Percentiles rank a stretch among this genome's conserved stretches.
Evolutionary conservation across 2,329 filamentous ascomycete species (phyloP).

Genomic region (Stemphylium vesicarium): DNA sequence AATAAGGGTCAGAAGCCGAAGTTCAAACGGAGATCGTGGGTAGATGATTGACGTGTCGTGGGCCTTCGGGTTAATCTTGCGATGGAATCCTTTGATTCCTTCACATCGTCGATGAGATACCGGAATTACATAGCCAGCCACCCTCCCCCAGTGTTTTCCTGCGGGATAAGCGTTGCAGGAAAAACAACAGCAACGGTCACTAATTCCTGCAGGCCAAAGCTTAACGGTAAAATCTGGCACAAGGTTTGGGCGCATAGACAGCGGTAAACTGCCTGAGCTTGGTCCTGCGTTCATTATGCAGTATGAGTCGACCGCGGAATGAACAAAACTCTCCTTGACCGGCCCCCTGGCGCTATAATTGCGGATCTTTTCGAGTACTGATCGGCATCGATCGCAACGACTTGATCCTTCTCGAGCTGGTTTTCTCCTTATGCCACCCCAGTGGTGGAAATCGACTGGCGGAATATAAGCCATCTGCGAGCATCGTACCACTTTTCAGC

Average conservation of each 20-base stretch:
- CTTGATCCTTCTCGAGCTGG: slow-evolving; percentile 24
- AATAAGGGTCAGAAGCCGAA: slow-evolving; percentile 22
- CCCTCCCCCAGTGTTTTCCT: neutral
- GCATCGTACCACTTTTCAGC: slow-evolving; percentile 36
- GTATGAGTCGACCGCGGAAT: slow-evolving; percentile 26
- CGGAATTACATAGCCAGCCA: neutral
- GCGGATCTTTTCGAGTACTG: slow-evolving; percentile 29
- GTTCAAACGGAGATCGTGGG: slow-evolving; percentile 24
- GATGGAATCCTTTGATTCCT: slow-evolving; percentile 12
- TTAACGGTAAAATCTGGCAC: neutral
- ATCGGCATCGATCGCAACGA: slow-evolving; percentile 33
- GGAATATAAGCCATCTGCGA: slow-evolving; percentile 32
- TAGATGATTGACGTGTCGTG: slow-evolving; percentile 20
- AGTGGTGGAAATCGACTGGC: slow-evolving; percentile 41
- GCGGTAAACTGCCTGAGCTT: slow-evolving; percentile 20
- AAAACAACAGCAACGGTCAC: slow-evolving; percentile 3
- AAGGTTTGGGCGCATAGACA: slow-evolving; percentile 9
- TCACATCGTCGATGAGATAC: slow-evolving; percentile 12
- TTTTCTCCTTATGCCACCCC: slow-evolving; percentile 15
- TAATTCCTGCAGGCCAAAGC: neutral
- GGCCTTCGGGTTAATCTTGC: slow-evolving; percentile 17
- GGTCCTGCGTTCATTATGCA: slow-evolving; percentile 25
- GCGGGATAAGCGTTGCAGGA: slow-evolving; percentile 4
- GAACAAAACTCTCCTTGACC: slow-evolving; percentile 22
- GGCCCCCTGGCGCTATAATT: slow-evolving; percentile 20